Conservation (phyloP, 2,329 filamentous ascomycete genomes). For the Thielaviopsis populi region DNA sequence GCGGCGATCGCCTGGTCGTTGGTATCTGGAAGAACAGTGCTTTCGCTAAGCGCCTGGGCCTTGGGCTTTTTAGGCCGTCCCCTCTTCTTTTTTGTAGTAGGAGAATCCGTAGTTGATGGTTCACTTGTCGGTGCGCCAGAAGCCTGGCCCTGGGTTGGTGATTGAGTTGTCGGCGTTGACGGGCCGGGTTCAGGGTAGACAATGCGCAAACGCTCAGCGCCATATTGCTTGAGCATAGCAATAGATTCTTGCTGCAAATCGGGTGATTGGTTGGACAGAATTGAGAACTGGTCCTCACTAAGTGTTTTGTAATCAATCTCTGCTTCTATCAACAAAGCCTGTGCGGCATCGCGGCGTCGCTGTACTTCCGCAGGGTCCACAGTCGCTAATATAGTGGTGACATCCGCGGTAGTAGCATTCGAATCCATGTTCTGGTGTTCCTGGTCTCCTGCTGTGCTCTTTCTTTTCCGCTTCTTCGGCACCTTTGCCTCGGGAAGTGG, state of each 20-base stretch:
- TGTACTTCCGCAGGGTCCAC: slow-evolving; percentile 31
- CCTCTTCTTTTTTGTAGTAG: slow-evolving; percentile 16
- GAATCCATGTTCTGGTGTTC: not conserved
- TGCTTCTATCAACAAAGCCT: slow-evolving; percentile 31
- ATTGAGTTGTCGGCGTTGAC: slow-evolving; percentile 20
- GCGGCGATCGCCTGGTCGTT: not conserved
- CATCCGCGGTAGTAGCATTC: not conserved
- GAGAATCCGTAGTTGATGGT: slow-evolving; percentile 13
- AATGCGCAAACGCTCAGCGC: slow-evolving; percentile 41
- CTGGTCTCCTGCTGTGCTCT: not conserved
- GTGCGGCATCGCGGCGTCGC: slow-evolving; percentile 35
- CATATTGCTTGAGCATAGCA: slow-evolving; percentile 41
- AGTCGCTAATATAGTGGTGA: slow-evolving; percentile 1
- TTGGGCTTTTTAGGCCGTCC: slow-evolving; percentile 15
- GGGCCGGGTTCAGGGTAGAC: slow-evolving; percentile 31
- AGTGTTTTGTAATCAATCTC: slow-evolving; percentile 38
- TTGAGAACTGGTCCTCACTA: slow-evolving; percentile 41
- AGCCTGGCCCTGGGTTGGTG: slow-evolving; percentile 20
- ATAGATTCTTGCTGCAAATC: slow-evolving; percentile 40
- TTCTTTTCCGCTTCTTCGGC: not conserved
- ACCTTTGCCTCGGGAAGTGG: slow-evolving; percentile 14
- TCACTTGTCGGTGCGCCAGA: slow-evolving; percentile 14
- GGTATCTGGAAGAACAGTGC: not conserved
- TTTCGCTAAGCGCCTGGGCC: slow-evolving; percentile 3
- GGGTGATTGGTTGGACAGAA: slow-evolving; percentile 45